These are phyloP conservation scores for Groenewaldozyma sp. DNA, from an alignment of 1,139 yeast species.

Conservation along the genomic window DNA sequence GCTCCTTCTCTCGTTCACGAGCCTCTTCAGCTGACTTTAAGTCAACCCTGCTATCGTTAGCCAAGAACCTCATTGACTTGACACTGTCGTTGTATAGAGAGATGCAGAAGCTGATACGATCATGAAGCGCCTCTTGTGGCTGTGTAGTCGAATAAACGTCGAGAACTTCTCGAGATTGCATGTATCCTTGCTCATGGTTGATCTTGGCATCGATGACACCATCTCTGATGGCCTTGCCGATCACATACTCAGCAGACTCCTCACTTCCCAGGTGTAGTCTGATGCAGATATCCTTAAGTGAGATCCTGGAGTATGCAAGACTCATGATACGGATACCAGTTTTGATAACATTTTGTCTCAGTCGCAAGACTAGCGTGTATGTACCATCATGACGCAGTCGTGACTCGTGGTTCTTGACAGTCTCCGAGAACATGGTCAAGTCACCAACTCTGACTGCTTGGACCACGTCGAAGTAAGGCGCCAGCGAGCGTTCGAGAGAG, in stretches of 20 bases:
- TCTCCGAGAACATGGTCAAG: slow-evolving; percentile 66
- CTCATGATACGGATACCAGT: slow-evolving; percentile 95
- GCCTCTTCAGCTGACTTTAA: slow-evolving; percentile 49
- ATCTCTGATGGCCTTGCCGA: slow-evolving; percentile 92
- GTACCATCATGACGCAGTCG: slow-evolving; percentile 68
- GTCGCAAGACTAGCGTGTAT: slow-evolving; percentile 74
- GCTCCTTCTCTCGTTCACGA: slow-evolving; percentile 46
- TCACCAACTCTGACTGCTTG: slow-evolving; percentile 93
- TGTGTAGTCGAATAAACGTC: slow-evolving; percentile 82
- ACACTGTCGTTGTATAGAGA: slow-evolving; percentile 86
- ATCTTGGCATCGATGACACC: slow-evolving; percentile 95
- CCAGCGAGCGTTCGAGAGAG: slow-evolving; percentile 47
- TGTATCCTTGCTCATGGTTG: slow-evolving; percentile 82
- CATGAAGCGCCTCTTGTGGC: slow-evolving; percentile 86
- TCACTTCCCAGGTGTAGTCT: slow-evolving; percentile 89
- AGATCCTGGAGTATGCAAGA: slow-evolving; percentile 81
- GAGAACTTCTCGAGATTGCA: slow-evolving; percentile 80
- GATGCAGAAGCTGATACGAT: slow-evolving; percentile 88
- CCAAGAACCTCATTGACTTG: slow-evolving; percentile 90
- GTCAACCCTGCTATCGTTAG: slow-evolving; percentile 39
- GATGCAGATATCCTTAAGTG: slow-evolving; percentile 83
- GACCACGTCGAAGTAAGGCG: slow-evolving; percentile 80
- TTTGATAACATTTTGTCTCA: slow-evolving; percentile 94
- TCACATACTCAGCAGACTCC: slow-evolving; percentile 93
- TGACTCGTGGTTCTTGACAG: slow-evolving; percentile 56